A percentile compares a stretch with the other conserved stretches of the same genome.
phyloP scores from a whole-genome alignment of 2,329 filamentous ascomycete species.

The Hymenoscyphus scutula region DNA sequence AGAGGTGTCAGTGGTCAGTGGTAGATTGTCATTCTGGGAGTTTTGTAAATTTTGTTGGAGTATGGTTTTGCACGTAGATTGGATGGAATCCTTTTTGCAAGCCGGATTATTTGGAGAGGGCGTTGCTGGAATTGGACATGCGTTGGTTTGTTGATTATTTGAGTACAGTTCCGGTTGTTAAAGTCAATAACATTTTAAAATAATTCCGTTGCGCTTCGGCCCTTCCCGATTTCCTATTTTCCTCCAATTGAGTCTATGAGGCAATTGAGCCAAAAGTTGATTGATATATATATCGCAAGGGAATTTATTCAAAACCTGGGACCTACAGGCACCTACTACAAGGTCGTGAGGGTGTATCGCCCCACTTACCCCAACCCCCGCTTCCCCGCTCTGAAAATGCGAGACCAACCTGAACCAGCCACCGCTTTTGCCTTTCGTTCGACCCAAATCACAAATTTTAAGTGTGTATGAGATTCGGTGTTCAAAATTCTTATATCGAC shows the following conservation, averaged over 20 bases:
- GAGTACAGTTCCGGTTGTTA: not conserved
- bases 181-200: not conserved
- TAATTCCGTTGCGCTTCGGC: too few relatives aligned
- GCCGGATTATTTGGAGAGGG: not conserved
- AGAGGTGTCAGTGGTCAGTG: conserved; percentile 36
- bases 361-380: not conserved
- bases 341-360: not conserved
- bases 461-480: not conserved
- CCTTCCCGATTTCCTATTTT: too few relatives aligned
- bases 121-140: not conserved
- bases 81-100: not conserved
- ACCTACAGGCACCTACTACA: too few relatives aligned
- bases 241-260: too few relatives aligned
- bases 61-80: not conserved
- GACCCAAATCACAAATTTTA: not conserved
- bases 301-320: too few relatives aligned
- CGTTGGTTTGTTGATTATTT: not conserved
- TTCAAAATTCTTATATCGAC: not conserved
- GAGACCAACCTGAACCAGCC: too few relatives aligned
- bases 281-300: too few relatives aligned
- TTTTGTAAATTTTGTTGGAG: not conserved
- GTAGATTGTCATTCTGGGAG: not conserved
- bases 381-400: not conserved
- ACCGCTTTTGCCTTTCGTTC: not conserved
- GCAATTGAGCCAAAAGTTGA: too few relatives aligned